A percentile compares a stretch with the other conserved stretches of the same genome.
Evolutionary conservation across 129 eudicot species (phyloP).

Genomic region (Saussurea involucrata): DNA sequence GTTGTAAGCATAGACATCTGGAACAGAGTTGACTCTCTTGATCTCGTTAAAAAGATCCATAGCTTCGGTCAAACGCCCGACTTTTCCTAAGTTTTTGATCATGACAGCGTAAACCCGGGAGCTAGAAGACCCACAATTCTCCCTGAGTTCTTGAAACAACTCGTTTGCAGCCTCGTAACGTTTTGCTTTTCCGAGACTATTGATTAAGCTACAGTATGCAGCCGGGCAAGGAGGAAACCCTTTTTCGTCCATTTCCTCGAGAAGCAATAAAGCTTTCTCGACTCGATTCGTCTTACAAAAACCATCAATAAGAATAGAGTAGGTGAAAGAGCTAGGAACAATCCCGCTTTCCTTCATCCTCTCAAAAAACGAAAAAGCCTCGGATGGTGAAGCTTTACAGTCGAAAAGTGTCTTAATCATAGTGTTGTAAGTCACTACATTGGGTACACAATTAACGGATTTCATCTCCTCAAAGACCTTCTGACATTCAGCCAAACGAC

Average conservation of each 20-base stretch:
- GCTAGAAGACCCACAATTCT: slow-evolving; percentile 78
- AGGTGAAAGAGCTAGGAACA: slow-evolving; percentile 73
- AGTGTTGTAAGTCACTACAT: slow-evolving; percentile 88
- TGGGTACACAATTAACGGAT: slow-evolving; percentile 61
- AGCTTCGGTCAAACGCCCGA: slow-evolving; percentile 72
- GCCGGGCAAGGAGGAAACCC: slow-evolving; percentile 95
- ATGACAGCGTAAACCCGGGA: slow-evolving; percentile 88
- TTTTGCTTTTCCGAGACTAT: slow-evolving; percentile 75
- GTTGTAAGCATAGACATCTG: slow-evolving; percentile 78
- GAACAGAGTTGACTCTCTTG: slow-evolving; percentile 52
- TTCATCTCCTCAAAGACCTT: slow-evolving; percentile 81
- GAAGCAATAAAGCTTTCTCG: slow-evolving; percentile 71
- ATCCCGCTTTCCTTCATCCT: slow-evolving; percentile 68
- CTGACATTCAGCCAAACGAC: slow-evolving; percentile 60
- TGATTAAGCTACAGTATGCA: slow-evolving; percentile 90
- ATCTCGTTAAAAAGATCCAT: slow-evolving; percentile 74
- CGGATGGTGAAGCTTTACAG: slow-evolving; percentile 55
- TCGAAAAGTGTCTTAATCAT: slow-evolving; percentile 70
- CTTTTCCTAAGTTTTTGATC: slow-evolving; percentile 85
- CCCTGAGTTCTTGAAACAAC: slow-evolving; percentile 83
- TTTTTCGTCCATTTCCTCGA: slow-evolving; percentile 96
- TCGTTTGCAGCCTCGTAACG: slow-evolving; percentile 94
- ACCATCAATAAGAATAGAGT: slow-evolving; percentile 89
- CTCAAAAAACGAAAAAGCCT: slow-evolving; percentile 54
- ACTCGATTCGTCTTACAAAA: slow-evolving; percentile 76